Evolutionary conservation across 208 protist species (phyloP).

Genomic region (Strigomonas galati): DNA sequence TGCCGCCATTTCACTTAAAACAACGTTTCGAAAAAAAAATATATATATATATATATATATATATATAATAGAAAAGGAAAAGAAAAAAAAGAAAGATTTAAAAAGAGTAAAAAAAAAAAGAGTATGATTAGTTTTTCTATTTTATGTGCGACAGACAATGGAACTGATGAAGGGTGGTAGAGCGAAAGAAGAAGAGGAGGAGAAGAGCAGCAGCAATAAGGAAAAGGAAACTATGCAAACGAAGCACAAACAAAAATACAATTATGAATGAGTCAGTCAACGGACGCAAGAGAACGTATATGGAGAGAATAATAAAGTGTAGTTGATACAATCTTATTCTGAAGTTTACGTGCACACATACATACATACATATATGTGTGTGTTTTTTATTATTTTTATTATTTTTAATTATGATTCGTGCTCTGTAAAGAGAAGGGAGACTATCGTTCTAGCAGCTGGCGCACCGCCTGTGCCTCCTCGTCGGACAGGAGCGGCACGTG

Average conservation of each 20-base stretch:
- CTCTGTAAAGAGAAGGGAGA: no score
- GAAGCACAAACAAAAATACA: no score
- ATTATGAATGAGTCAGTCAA: no score
- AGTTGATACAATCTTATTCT: neutral
- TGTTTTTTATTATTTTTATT: neutral
- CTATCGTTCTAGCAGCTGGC: slow-evolving; percentile 29
- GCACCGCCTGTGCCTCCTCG: slow-evolving; percentile 56
- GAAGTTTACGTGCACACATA: neutral
- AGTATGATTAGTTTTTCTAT: neutral
- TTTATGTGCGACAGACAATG: neutral
- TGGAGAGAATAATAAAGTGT: slow-evolving; percentile 1
- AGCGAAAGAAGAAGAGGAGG: neutral
- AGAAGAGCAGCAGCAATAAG: slow-evolving; percentile 10
- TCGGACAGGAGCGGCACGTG: slow-evolving; percentile 57
- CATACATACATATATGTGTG: slow-evolving; percentile 10
- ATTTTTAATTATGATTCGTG: no score
- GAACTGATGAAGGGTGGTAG: no score
- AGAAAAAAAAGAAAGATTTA: neutral
- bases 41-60: neutral
- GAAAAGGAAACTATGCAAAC: slow-evolving; percentile 18
- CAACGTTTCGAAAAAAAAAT: neutral
- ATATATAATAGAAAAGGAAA: neutral
- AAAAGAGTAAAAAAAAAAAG: slow-evolving; percentile 12
- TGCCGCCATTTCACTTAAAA: slow-evolving; percentile 17
- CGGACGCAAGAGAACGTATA: no score